Percentiles rank a stretch among this genome's conserved stretches.
These are phyloP conservation scores for Pinus taeda DNA, from an alignment of 75 land plant genomes.

Conservation along the genomic window DNA sequence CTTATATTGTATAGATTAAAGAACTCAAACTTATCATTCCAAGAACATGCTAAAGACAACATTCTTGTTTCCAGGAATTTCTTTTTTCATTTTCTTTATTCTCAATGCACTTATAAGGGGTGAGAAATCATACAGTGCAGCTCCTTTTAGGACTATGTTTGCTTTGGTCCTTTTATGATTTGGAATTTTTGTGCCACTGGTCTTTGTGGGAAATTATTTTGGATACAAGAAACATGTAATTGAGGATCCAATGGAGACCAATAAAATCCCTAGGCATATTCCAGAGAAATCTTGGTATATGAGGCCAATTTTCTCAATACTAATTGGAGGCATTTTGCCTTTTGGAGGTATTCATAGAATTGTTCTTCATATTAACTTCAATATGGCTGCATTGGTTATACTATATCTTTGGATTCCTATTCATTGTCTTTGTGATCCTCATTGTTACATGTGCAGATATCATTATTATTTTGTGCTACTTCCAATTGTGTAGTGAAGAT, in stretches of 20 bases:
- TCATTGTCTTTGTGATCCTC: slow-evolving; percentile 83
- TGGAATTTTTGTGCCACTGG: too few relatives aligned
- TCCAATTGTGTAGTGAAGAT: slow-evolving; percentile 95
- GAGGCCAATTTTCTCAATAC: too few relatives aligned
- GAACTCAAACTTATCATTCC: too few relatives aligned
- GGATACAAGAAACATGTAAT: too few relatives aligned
- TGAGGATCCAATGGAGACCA: too few relatives aligned
- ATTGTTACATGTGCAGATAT: slow-evolving; percentile 90
- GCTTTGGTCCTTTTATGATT: too few relatives aligned
- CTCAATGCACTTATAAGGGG: slow-evolving; percentile 88
- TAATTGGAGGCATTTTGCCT: slow-evolving; percentile 57
- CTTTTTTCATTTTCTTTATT: slow-evolving; percentile 66
- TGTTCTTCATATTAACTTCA: slow-evolving; percentile 91
- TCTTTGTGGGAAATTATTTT: too few relatives aligned
- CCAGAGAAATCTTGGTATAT: too few relatives aligned
- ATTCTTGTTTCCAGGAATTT: slow-evolving; percentile 69
- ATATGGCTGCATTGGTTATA: slow-evolving; percentile 95
- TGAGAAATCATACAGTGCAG: slow-evolving; percentile 65
- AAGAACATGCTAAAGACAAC: slow-evolving; percentile 56
- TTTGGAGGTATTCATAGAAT: slow-evolving; percentile 87
- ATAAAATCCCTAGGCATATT: too few relatives aligned
- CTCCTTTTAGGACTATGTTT: too few relatives aligned
- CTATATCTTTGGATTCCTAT: slow-evolving; percentile 96
- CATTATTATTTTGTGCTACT: slow-evolving; percentile 90
- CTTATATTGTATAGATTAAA: too few relatives aligned